A percentile compares a stretch with the other conserved stretches of the same genome.
Evolutionary conservation across 176 grass and related monocot species (phyloP).

Genomic region (Poa pratensis): DNA sequence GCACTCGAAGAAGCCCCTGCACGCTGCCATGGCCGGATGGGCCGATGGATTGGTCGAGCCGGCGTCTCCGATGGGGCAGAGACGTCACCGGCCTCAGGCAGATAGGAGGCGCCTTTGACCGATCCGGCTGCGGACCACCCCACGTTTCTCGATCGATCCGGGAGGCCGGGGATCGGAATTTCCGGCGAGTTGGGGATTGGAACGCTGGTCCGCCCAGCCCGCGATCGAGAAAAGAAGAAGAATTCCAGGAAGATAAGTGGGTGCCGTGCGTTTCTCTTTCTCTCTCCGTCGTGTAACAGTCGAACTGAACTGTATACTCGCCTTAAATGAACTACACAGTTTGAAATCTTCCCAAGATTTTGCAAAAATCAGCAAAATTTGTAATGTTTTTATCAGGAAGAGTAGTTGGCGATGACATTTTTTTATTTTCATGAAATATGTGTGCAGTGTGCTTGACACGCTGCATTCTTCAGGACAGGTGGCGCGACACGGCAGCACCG

Average conservation of each 20-base stretch:
- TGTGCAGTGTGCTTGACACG: not conserved
- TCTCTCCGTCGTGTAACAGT: constrained; percentile 5
- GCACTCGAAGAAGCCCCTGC: constrained; percentile 69
- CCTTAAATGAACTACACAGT: not conserved
- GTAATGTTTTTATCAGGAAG: too few relatives aligned
- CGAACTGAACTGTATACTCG: not conserved
- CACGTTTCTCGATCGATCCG: constrained; percentile 14
- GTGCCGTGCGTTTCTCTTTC: not conserved
- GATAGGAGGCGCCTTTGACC: constrained; percentile 35
- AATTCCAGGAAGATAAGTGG: not conserved
- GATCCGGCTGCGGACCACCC: not conserved
- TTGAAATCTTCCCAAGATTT: not conserved
- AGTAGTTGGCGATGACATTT: not conserved
- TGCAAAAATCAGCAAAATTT: not conserved
- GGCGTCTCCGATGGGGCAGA: constrained; percentile 9
- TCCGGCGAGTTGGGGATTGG: not conserved
- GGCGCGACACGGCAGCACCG: not conserved
- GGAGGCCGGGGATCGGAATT: not conserved
- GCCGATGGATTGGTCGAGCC: not conserved
- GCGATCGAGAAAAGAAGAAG: not conserved
- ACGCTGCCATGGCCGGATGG: constrained; percentile 57
- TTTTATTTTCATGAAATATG: not conserved
- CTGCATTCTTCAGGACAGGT: not conserved
- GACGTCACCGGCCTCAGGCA: constrained; percentile 31
- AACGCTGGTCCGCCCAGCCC: constrained; percentile 5